phyloP scores from a whole-genome alignment of 1,139 yeast species.

The Kodamaea sp. region DNA sequence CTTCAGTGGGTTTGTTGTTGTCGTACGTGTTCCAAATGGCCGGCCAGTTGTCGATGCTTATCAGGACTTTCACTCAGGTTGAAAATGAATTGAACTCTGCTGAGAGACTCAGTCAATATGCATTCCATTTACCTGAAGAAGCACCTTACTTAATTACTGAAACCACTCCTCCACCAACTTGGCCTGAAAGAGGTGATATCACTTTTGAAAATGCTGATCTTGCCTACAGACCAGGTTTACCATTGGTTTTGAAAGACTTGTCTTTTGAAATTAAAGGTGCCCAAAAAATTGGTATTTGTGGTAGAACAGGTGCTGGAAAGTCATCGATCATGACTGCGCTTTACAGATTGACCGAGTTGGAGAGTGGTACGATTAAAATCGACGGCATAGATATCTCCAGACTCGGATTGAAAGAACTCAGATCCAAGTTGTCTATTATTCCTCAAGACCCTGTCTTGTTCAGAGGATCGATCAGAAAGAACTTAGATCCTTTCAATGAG shows the following conservation, averaged over 20 bases:
- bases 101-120: conserved; percentile 77
- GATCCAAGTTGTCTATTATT: conserved; percentile 65
- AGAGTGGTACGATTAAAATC: conserved; percentile 52
- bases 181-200: conserved; percentile 52
- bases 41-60: conserved; percentile 46
- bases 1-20: conserved; percentile 71
- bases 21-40: conserved; percentile 58
- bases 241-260: conserved; percentile 65
- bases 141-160: conserved; percentile 45
- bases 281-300: conserved; percentile 73
- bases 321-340: conserved; percentile 68
- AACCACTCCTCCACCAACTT: conserved; percentile 49
- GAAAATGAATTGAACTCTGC: conserved; percentile 86
- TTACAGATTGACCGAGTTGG: conserved; percentile 59
- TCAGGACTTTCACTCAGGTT: conserved; percentile 62
- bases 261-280: conserved; percentile 47
- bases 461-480: conserved; percentile 63
- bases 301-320: conserved; percentile 82
- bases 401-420: conserved; percentile 56
- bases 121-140: conserved; percentile 45
- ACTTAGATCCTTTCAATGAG: conserved; percentile 64
- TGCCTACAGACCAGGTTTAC: conserved; percentile 75
- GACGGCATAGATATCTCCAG: conserved; percentile 62
- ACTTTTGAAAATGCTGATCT: conserved; percentile 58
- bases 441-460: conserved; percentile 82